phyloP scores from a whole-genome alignment of 768 basidiomycete genomes.

The Chlorophyllum brunneum region DNA sequence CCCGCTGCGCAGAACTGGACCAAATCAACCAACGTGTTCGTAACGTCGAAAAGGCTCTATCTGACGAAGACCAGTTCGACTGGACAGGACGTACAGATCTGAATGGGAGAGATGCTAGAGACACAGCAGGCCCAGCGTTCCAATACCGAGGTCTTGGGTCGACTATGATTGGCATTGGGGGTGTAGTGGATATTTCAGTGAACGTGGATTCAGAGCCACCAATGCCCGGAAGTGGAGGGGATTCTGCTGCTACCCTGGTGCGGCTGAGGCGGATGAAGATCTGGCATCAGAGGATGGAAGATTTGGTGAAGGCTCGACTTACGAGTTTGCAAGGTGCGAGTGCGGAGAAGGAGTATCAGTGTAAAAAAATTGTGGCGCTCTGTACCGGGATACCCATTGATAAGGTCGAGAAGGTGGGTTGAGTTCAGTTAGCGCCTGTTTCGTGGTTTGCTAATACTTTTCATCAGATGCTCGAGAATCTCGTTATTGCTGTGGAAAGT shows the following conservation, averaged over 20 bases:
- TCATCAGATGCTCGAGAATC: constrained; percentile 73
- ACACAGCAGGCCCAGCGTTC: constrained; percentile 60
- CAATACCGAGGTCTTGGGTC: constrained; percentile 63
- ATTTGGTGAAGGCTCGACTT: constrained; percentile 67
- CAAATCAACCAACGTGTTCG: constrained; percentile 74
- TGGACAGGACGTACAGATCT: constrained; percentile 76
- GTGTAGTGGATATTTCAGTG: constrained; percentile 59
- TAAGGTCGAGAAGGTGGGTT: constrained; percentile 83
- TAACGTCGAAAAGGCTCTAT: constrained; percentile 78
- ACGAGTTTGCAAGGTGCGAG: constrained; percentile 71
- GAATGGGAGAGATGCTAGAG: constrained; percentile 34
- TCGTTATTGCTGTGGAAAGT: constrained; percentile 86
- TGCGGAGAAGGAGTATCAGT: constrained; percentile 88
- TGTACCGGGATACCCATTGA: constrained; percentile 86
- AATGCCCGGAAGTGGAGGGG: constrained; percentile 45
- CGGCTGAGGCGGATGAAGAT: constrained; percentile 70
- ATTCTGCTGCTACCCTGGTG: constrained; percentile 59
- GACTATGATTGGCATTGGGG: constrained; percentile 61
- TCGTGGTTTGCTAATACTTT: constrained; percentile 16
- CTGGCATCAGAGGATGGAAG: constrained; percentile 83
- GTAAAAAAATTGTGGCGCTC: constrained; percentile 85
- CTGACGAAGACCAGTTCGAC: constrained; percentile 79
- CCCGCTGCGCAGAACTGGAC: constrained; percentile 72
- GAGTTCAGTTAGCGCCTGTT: constrained; percentile 4
- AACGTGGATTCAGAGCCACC: constrained; percentile 73